Percentiles rank a stretch among this genome's conserved stretches.
These are phyloP conservation scores for Hyphodiscus hymeniophilus DNA, from an alignment of 495 filamentous ascomycete genomes.

Conservation along the genomic window DNA sequence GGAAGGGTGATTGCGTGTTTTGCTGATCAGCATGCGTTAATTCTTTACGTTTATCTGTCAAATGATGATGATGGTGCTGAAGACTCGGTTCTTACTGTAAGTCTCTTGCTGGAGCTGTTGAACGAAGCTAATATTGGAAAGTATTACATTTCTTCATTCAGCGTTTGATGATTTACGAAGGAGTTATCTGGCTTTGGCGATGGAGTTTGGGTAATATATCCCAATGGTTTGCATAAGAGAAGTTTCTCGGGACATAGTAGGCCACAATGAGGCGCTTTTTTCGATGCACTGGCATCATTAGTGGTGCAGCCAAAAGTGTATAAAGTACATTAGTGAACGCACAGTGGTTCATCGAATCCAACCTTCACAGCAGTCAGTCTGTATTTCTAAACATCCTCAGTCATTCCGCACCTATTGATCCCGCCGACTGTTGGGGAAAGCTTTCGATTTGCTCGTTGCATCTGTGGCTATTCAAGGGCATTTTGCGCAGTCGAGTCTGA, in stretches of 20 bases:
- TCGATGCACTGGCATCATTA: neutral
- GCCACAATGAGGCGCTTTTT: neutral
- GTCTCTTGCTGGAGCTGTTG: slow-evolving; percentile 15
- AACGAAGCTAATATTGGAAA: neutral
- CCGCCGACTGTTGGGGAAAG: no score
- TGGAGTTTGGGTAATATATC: slow-evolving; percentile 15
- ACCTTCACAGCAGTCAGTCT: no score
- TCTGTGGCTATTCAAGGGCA: no score
- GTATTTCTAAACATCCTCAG: no score
- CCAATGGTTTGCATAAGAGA: neutral
- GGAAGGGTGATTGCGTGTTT: slow-evolving; percentile 89
- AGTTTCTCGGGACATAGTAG: neutral
- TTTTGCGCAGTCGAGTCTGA: no score
- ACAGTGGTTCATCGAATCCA: no score
- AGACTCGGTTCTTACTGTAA: slow-evolving; percentile 72
- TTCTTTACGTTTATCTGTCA: slow-evolving; percentile 87
- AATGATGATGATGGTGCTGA: slow-evolving; percentile 55
- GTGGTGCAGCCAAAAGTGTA: neutral
- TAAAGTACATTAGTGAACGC: neutral
- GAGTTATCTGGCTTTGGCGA: slow-evolving; percentile 13
- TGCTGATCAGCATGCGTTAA: slow-evolving; percentile 68
- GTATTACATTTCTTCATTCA: slow-evolving; percentile 30
- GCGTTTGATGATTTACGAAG: slow-evolving; percentile 7
- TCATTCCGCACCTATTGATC: no score
- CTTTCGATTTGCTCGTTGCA: no score